A percentile compares a stretch with the other conserved stretches of the same genome.
Conservation (phyloP, 176 grass and related monocot genomes). For the Elymus sibiricus region DNA sequence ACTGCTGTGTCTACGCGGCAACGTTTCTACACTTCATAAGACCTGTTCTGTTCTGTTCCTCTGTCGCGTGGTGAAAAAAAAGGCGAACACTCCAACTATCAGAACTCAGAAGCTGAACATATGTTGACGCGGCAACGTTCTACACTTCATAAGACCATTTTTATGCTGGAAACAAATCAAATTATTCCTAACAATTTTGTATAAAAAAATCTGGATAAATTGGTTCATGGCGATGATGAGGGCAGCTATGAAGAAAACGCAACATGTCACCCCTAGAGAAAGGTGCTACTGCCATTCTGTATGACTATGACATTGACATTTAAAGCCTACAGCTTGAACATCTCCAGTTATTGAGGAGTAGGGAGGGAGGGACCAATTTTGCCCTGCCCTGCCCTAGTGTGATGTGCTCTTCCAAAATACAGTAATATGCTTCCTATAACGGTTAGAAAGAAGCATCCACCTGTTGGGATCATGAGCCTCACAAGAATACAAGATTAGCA, state of each 20-base stretch:
- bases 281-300: not conserved
- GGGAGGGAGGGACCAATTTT: not conserved
- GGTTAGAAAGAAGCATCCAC: not conserved
- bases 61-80: not conserved
- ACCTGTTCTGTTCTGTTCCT: not conserved
- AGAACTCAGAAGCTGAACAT: not conserved
- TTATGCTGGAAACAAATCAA: not conserved
- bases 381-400: not conserved
- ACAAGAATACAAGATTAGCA: not conserved
- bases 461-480: not conserved
- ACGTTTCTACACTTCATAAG: too few species aligned
- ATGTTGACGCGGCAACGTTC: not conserved
- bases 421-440: not conserved
- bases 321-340: not conserved
- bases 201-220: not conserved
- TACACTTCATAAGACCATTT: not conserved
- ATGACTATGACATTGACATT: not conserved
- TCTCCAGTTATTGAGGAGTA: not conserved
- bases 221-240: not conserved
- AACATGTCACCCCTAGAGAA: not conserved
- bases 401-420: not conserved
- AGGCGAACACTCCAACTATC: not conserved
- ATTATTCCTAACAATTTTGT: not conserved
- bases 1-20: not conserved
- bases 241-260: not conserved